A percentile compares a stretch with the other conserved stretches of the same genome.
phyloP scores from a whole-genome alignment of 2,329 filamentous ascomycete genomes.

The Fusarium sp. region DNA sequence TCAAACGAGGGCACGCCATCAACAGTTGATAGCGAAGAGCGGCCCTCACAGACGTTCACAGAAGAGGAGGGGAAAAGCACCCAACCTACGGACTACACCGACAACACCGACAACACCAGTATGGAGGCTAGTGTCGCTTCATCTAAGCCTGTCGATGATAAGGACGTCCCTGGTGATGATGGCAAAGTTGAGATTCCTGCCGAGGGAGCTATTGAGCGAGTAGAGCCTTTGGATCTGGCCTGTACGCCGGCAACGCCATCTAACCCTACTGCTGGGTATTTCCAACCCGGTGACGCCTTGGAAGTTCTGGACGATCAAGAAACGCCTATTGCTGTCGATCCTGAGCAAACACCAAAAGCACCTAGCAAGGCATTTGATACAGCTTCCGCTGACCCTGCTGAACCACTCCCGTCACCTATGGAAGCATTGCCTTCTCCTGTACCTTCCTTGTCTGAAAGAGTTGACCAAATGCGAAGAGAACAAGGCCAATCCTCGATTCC shows the following conservation, averaged over 20 bases:
- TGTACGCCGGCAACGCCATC: conserved; percentile 50
- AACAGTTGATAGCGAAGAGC: conserved; percentile 63
- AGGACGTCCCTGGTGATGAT: conserved; percentile 45
- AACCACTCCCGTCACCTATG: conserved; percentile 29
- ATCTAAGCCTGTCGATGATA: conserved; percentile 44
- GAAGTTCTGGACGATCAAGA: conserved; percentile 21
- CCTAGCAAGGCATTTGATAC: conserved; percentile 36
- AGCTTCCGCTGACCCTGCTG: conserved; percentile 19
- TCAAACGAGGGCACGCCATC: conserved; percentile 76
- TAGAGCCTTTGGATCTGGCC: conserved; percentile 65
- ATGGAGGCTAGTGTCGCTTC: conserved; percentile 51
- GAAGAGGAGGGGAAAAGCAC: conserved; percentile 63
- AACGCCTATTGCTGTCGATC: conserved; percentile 27
- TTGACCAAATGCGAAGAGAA: conserved; percentile 65
- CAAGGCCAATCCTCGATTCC: conserved; percentile 54
- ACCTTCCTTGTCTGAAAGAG: conserved; percentile 57
- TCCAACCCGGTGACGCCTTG: conserved; percentile 9
- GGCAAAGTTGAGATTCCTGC: conserved; percentile 49
- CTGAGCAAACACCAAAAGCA: conserved; percentile 42
- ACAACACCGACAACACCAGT: conserved; percentile 52
- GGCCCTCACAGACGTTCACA: conserved; percentile 58
- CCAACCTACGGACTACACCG: conserved; percentile 57
- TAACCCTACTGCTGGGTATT: conserved; percentile 25
- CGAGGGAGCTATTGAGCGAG: conserved; percentile 58
- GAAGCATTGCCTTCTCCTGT: conserved; percentile 28